Evolutionary conservation across 2,329 filamentous ascomycete species (phyloP).

Genomic region (Phialophora expanda): DNA sequence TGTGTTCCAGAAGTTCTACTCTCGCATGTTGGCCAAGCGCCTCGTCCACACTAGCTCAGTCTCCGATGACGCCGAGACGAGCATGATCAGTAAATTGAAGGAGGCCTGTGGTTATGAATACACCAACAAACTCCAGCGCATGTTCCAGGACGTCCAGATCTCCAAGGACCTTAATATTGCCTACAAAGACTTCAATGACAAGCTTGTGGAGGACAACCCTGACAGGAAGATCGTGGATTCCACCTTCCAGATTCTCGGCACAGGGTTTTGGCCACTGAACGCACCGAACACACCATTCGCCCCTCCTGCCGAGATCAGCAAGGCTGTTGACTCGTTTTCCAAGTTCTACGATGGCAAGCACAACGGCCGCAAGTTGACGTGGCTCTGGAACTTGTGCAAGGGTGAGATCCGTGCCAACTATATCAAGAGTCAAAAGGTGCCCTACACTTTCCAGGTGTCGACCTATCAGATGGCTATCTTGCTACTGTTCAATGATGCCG

Average conservation of each 20-base stretch:
- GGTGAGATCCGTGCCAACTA: constrained; percentile 95
- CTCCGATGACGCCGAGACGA: constrained; percentile 95
- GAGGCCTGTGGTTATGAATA: constrained; percentile 99
- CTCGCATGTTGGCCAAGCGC: constrained; percentile 91
- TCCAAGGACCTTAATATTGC: constrained; percentile 93
- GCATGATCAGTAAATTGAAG: constrained; percentile 99
- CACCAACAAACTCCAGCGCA: constrained; percentile 98
- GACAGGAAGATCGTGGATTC: constrained; percentile 77
- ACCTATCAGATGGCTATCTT: constrained; percentile 98
- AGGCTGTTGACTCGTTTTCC: constrained; percentile 86
- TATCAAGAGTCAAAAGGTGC: constrained; percentile 84
- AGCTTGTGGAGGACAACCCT: constrained; percentile 66
- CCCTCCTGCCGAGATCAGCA: constrained; percentile 80
- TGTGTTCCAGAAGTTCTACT: constrained; percentile 99
- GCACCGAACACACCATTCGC: constrained; percentile 87
- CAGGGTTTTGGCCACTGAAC: constrained; percentile 94
- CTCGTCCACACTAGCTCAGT: constrained; percentile 94
- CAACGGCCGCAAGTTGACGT: constrained; percentile 92
- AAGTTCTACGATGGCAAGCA: constrained; percentile 97
- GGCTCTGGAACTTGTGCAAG: constrained; percentile 98
- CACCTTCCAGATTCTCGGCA: constrained; percentile 89
- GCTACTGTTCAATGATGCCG: constrained; percentile 90
- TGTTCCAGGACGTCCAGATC: constrained; percentile 99
- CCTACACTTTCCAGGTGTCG: constrained; percentile 96
- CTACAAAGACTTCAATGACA: constrained; percentile 78